phyloP scores from a whole-genome alignment of 768 basidiomycete genomes.

The Termitomyces eurrhizus region DNA sequence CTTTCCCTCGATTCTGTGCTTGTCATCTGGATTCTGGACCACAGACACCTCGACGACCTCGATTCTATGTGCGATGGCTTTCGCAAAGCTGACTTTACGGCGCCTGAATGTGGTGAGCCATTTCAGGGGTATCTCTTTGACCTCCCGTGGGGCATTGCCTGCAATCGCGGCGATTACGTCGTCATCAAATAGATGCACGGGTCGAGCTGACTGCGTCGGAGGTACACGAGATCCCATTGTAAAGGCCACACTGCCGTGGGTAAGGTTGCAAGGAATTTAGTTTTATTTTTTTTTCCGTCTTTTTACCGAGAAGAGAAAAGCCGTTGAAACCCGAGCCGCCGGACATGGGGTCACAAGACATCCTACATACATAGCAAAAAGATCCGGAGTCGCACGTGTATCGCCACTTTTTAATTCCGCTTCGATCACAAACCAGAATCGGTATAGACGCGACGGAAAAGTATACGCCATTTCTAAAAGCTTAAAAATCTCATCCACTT shows the following conservation, averaged over 20 bases:
- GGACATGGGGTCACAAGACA: not conserved
- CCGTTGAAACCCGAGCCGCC: not conserved
- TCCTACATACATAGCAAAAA: too few relatives aligned
- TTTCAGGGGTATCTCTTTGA: constrained; percentile 34
- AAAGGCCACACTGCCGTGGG: too few relatives aligned
- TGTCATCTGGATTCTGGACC: constrained; percentile 31
- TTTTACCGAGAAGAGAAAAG: too few relatives aligned
- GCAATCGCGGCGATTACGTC: constrained; percentile 22
- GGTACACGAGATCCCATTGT: not conserved
- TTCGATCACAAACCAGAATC: constrained; percentile 9
- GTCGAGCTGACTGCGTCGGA: not conserved
- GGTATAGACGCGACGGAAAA: not conserved
- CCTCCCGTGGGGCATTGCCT: constrained; percentile 32
- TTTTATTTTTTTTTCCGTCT: too few relatives aligned
- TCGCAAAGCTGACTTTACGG: constrained; percentile 27
- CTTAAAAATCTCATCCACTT: not conserved
- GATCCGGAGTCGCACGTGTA: constrained; percentile 3
- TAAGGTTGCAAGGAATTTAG: too few relatives aligned
- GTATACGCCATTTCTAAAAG: not conserved
- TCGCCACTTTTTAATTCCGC: constrained; percentile 7
- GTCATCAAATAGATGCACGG: constrained; percentile 20
- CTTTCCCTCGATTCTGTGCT: constrained; percentile 29
- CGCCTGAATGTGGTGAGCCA: constrained; percentile 32
- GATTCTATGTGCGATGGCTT: constrained; percentile 23
- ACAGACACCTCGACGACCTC: constrained; percentile 39